Percentiles rank a stretch among this genome's conserved stretches.
Conservation (phyloP, 2,329 filamentous ascomycete species). For the Pseudopyricularia javanii region DNA sequence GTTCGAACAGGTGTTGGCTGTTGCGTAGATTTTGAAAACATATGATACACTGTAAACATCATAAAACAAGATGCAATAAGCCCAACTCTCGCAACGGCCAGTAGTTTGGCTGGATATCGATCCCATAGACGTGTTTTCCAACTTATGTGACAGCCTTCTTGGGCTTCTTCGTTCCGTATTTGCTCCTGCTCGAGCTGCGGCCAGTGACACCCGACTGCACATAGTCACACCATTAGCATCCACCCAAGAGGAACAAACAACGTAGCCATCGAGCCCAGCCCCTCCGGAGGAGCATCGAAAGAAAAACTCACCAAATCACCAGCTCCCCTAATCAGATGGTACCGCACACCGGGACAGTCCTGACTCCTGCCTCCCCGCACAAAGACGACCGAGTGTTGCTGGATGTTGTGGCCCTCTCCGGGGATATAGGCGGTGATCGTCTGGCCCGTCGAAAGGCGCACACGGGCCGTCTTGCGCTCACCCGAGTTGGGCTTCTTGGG, state of each 20-base stretch:
- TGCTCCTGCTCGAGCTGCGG: conserved; percentile 74
- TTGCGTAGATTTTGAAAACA: too few relatives aligned
- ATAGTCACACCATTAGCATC: conserved; percentile 1
- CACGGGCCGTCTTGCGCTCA: conserved; percentile 88
- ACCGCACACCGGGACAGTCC: conserved; percentile 97
- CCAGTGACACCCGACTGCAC: conserved; percentile 77
- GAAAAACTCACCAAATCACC: conserved; percentile 69
- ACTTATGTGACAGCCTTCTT: conserved; percentile 48
- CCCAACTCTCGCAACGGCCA: too few relatives aligned
- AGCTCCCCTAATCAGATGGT: conserved; percentile 82
- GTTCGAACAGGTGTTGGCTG: too few relatives aligned
- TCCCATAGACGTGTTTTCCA: too few relatives aligned
- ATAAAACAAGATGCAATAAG: too few relatives aligned
- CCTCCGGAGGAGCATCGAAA: not conserved
- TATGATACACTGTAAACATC: too few relatives aligned
- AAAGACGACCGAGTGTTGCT: conserved; percentile 95
- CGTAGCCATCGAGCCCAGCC: not conserved
- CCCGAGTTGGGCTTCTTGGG: conserved; percentile 99
- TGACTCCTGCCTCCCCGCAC: conserved; percentile 87
- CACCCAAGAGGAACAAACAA: not conserved
- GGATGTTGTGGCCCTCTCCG: conserved; percentile 95
- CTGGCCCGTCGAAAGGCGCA: conserved; percentile 75
- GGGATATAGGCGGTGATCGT: conserved; percentile 90
- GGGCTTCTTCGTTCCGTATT: conserved; percentile 98
- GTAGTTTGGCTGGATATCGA: too few relatives aligned